Base-by-base conservation (phyloP, 73 alveolate species). In the Effrenium voratum region DNA sequence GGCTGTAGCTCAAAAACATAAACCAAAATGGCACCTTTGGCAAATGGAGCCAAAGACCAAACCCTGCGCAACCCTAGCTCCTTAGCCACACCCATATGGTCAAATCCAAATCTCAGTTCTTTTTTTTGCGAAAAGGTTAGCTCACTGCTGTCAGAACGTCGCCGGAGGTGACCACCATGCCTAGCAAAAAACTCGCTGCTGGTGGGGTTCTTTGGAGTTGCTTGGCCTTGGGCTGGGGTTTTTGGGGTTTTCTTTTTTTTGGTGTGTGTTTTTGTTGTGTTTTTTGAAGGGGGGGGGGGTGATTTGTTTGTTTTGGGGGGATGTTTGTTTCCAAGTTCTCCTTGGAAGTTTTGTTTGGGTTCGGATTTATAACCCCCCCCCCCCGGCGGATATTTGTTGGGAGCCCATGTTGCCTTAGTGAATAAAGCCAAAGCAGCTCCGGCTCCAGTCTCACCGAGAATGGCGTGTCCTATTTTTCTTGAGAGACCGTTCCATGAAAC, bases 121-220 rank as follows among this genome's bases (percentile, higher is more conserved):
- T 63, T 63, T 60, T 60, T 63, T 76, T 76, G 36, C 1, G 24
- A 43, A 5, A 30, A 76, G 34, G 1, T 86, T 73, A 87, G 30
- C 59, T 47, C 26, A 87, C 95, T 43, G 95, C 95, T 73, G 50
- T 73, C n/a, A 87, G 43, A 41, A 84, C 95, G 45, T 87, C 95
- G 34, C 95, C 95, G 26, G 95, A 87, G 41, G 95, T 87, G 1
- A 87, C 95, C 41, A 43, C 70, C 95, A 87, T 86, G 30, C 86
- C 86, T n/a, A n/a, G n/a, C n/a, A n/a, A n/a, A n/a, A n/a, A n/a
- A n/a, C n/a, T n/a, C n/a, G n/a, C n/a, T n/a, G n/a, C n/a, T n/a
- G n/a, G n/a, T n/a, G n/a, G n/a, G n/a, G n/a, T n/a, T n/a, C n/a
- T n/a, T n/a, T n/a, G n/a, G n/a, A n/a, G n/a, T n/a, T n/a, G n/a